phyloP scores from a whole-genome alignment of 192 early-diverging fungal species.

The Haplosporangium gracile region DNA sequence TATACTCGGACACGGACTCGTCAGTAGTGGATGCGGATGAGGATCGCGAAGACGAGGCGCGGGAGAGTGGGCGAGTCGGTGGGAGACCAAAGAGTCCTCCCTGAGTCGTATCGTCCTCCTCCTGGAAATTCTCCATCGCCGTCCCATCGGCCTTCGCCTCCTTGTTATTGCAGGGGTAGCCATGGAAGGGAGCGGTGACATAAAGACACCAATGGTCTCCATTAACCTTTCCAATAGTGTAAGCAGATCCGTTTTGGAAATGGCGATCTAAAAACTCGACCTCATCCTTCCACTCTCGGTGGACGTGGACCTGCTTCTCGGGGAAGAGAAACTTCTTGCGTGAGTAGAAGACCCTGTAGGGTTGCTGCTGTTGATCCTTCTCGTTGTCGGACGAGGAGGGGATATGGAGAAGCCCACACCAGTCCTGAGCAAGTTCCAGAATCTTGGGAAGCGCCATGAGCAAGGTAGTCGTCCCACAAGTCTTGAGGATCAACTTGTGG shows the following conservation, averaged over 20 bases:
- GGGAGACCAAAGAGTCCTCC: slow-evolving; percentile 1
- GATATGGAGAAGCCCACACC: slow-evolving; percentile 61
- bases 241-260: slow-evolving; percentile 82
- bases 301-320: slow-evolving; percentile 87
- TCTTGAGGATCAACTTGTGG: slow-evolving; percentile 96
- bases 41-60: slow-evolving; percentile 18
- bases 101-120: slow-evolving; percentile 16
- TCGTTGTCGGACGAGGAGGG: slow-evolving; percentile 25
- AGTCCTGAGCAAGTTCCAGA: slow-evolving; percentile 80
- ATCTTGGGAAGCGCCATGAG: slow-evolving; percentile 90
- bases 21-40: slow-evolving; percentile 42
- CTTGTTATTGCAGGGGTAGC: slow-evolving; percentile 57
- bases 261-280: slow-evolving; percentile 78
- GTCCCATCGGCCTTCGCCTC: slow-evolving; percentile 17
- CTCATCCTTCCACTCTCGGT: slow-evolving; percentile 93
- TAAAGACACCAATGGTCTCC: slow-evolving; percentile 98
- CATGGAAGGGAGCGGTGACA: slow-evolving; percentile 77
- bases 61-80: background rate
- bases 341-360: slow-evolving; percentile 93
- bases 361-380: slow-evolving; percentile 44
- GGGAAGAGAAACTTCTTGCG: slow-evolving; percentile 98
- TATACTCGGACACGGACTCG: slow-evolving; percentile 29
- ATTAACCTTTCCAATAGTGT: slow-evolving; percentile 94
- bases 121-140: slow-evolving; percentile 16
- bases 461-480: slow-evolving; percentile 97